Percentiles rank a stretch among this genome's conserved stretches.
Evolutionary conservation across 306 rosid genomes (phyloP).

Genomic region (Gastrolobium bilobum): DNA sequence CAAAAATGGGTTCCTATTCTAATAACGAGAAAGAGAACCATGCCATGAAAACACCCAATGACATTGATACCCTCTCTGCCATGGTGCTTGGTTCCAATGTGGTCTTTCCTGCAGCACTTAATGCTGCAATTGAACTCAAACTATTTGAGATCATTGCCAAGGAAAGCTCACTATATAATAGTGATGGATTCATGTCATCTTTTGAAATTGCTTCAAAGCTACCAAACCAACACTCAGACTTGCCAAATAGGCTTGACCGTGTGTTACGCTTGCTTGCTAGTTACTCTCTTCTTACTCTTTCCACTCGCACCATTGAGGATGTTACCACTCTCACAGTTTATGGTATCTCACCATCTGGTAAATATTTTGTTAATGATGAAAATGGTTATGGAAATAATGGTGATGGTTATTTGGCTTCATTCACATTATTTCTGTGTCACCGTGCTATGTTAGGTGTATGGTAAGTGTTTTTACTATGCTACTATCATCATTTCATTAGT

Average conservation of each 20-base stretch:
- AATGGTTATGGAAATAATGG: background rate
- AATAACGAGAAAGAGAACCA: background rate
- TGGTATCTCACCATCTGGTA: conserved; percentile 10
- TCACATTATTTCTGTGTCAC: background rate
- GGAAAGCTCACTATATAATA: background rate
- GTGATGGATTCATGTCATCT: conserved; percentile 38
- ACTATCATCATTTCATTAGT: no score
- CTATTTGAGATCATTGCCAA: conserved; percentile 48
- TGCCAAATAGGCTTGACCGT: conserved; percentile 43
- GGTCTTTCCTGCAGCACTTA: conserved; percentile 48
- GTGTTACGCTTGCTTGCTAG: conserved; percentile 44
- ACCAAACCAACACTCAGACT: conserved; percentile 14
- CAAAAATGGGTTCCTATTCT: background rate
- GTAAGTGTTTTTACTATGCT: background rate
- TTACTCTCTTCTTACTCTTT: conserved; percentile 37
- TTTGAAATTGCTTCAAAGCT: conserved; percentile 45
- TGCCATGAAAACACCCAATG: background rate
- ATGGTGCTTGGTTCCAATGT: conserved; percentile 40
- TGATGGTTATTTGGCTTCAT: background rate
- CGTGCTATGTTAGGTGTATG: background rate
- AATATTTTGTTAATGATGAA: background rate
- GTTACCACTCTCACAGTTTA: conserved; percentile 26
- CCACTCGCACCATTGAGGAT: conserved; percentile 27
- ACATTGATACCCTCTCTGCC: conserved; percentile 27
- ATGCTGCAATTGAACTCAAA: conserved; percentile 52